These are phyloP conservation scores for Colletotrichum sp. DNA, from an alignment of 2,329 filamentous ascomycete genomes.

Conservation along the genomic window DNA sequence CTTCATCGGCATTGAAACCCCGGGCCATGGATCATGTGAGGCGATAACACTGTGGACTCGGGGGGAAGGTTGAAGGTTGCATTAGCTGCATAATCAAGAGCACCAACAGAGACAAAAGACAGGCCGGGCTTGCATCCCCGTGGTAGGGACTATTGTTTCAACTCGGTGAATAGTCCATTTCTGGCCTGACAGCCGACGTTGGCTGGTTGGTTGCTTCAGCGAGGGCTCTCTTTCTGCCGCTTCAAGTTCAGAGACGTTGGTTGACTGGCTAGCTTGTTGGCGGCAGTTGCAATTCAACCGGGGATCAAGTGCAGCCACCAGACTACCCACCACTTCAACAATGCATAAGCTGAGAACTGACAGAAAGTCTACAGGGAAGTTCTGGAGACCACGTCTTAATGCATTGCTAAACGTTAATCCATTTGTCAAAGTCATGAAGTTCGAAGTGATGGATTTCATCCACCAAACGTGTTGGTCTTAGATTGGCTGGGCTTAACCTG, in stretches of 20 bases:
- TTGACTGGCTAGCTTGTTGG: neutral
- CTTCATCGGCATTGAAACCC: neutral
- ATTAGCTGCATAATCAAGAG: neutral
- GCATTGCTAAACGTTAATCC: neutral
- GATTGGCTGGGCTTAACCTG: neutral
- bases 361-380: neutral
- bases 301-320: neutral
- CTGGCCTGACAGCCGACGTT: neutral
- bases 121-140: neutral
- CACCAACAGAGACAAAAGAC: neutral
- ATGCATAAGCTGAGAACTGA: neutral
- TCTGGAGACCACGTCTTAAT: neutral
- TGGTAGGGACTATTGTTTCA: neutral
- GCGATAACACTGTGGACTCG: neutral
- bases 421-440: neutral
- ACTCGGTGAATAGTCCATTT: neutral
- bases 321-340: neutral
- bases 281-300: neutral
- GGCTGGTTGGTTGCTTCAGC: neutral
- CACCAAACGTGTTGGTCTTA: neutral
- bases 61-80: neutral
- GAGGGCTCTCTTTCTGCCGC: neutral
- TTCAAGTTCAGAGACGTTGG: neutral
- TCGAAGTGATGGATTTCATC: neutral
- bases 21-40: neutral